Evolutionary conservation across 2,329 filamentous ascomycete genomes (phyloP).

Genomic region (Penicillium thymicola): DNA sequence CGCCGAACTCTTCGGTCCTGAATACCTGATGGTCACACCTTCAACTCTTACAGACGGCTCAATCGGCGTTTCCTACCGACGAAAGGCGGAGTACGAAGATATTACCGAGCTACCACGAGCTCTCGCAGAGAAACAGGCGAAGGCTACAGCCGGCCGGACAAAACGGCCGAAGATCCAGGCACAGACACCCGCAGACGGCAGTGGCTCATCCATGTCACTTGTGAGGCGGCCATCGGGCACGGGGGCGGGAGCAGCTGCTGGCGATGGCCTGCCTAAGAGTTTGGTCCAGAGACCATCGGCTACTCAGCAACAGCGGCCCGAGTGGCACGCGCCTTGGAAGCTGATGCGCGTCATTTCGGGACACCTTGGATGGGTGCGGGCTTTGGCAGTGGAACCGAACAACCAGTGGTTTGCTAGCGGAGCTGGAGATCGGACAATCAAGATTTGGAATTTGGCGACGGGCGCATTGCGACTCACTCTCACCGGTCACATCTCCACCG

Average conservation of each 20-base stretch:
- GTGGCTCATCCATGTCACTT: slow-evolving; percentile 56
- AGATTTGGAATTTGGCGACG: slow-evolving; percentile 95
- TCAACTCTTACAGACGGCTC: slow-evolving; percentile 43
- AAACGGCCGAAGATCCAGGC: slow-evolving; percentile 57
- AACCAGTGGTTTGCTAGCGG: slow-evolving; percentile 98
- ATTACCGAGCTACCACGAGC: slow-evolving; percentile 73
- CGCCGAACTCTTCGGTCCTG: slow-evolving; percentile 46
- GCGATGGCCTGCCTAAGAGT: slow-evolving; percentile 53
- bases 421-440: slow-evolving; percentile 93
- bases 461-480: slow-evolving; percentile 80
- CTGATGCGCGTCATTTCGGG: slow-evolving; percentile 96
- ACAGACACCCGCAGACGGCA: slow-evolving; percentile 51
- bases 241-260: slow-evolving; percentile 33
- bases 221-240: slow-evolving; percentile 38
- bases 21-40: slow-evolving; percentile 45
- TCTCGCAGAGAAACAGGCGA: slow-evolving; percentile 75
- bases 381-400: slow-evolving; percentile 85
- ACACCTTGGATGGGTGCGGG: slow-evolving; percentile 90
- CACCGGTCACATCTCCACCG: slow-evolving; percentile 91
- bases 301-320: slow-evolving; percentile 69
- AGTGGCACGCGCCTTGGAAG: slow-evolving; percentile 99
- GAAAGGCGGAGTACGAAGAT: slow-evolving; percentile 67
- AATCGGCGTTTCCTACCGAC: slow-evolving; percentile 45
- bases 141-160: slow-evolving; percentile 58
- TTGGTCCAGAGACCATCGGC: slow-evolving; percentile 60